Evolutionary conservation across 2,329 filamentous ascomycete species (phyloP).

Genomic region (Aspergillus sp.): DNA sequence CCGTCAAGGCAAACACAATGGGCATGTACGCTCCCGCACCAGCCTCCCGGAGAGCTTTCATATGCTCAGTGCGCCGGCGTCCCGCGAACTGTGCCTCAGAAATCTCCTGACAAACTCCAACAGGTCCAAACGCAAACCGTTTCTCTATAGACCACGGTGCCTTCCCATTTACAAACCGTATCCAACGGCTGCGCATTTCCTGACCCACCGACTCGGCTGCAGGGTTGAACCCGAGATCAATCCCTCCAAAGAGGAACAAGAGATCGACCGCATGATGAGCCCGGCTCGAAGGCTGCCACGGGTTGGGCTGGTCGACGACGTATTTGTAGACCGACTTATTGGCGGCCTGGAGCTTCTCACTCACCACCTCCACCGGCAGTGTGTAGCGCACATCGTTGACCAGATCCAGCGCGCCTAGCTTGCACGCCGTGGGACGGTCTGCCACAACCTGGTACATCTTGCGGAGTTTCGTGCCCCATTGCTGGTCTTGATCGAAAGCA

Average conservation of each 20-base stretch:
- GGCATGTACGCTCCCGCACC: conserved; percentile 29
- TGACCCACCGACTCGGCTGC: conserved; percentile 32
- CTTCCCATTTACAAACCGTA: conserved; percentile 36
- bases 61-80: conserved; percentile 32
- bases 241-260: conserved; percentile 44
- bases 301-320: conserved; percentile 47
- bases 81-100: conserved; percentile 30
- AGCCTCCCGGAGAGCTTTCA: conserved; percentile 30
- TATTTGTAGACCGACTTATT: conserved; percentile 39
- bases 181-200: conserved; percentile 43
- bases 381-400: conserved; percentile 33
- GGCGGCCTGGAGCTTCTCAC: conserved; percentile 23
- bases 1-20: conserved; percentile 33
- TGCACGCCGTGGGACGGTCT: conserved; percentile 40
- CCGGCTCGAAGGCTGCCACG: conserved; percentile 47
- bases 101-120: conserved; percentile 35
- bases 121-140: conserved; percentile 42
- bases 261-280: conserved; percentile 51
- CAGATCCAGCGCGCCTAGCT: conserved; percentile 39
- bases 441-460: conserved; percentile 43
- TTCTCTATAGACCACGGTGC: conserved; percentile 36
- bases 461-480: conserved; percentile 33
- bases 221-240: conserved; percentile 37
- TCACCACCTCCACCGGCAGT: conserved; percentile 30
- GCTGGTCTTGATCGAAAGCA: conserved; percentile 32